Base-by-base conservation (phyloP, 768 basidiomycete species). In the Calocera viscosa region DNA sequence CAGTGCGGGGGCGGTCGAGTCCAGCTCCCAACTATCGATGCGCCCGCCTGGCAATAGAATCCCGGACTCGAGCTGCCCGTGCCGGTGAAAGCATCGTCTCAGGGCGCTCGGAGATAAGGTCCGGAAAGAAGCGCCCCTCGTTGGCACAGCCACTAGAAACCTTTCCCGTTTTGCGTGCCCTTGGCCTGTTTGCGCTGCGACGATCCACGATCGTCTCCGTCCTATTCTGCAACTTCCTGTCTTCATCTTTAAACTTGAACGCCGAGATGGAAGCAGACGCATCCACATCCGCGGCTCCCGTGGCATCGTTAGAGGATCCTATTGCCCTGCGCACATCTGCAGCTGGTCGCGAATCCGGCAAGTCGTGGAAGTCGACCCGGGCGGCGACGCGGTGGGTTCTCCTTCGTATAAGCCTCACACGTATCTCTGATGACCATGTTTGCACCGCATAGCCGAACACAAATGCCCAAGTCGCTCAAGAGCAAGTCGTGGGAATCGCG, bases 401-500 rank as follows among this genome's bases (percentile, higher is more conserved):
- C 16, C 43, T 19, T 19, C 43, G 7, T 47, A 5, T 24, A 7
- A 7, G 19, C 16, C 43, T 7, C 43, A 19, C 3, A 47, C 24
- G 43, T 17, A 19, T 47, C 19, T 19, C 43, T 7, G 7, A 8
- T 47, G 24, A 19, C 24, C 19, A 19, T 47, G 19, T 24, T 47
- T n/a, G 19, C 19, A 7, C 8, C 35, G 35, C 19, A 7, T 74
- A 90, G 89, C 40, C 87, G 89, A 33, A 84, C 90, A 2, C 83
- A 88, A 73, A 80, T 88, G 14, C 84, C 83, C 40, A 75, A 79
- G 12, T 87, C 83, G 67, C 79, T 87, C 65, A 89, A 85, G 75
- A 81, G 86, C 1, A 86, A 81, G 75, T 79, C 72, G 43, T 91
- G 87, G 84, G 80, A 84, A 66, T 81, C 83, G 35, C 81, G 90